These are phyloP conservation scores for Solanum rostratum DNA, from an alignment of 257 asterid genomes.

Conservation along the genomic window DNA sequence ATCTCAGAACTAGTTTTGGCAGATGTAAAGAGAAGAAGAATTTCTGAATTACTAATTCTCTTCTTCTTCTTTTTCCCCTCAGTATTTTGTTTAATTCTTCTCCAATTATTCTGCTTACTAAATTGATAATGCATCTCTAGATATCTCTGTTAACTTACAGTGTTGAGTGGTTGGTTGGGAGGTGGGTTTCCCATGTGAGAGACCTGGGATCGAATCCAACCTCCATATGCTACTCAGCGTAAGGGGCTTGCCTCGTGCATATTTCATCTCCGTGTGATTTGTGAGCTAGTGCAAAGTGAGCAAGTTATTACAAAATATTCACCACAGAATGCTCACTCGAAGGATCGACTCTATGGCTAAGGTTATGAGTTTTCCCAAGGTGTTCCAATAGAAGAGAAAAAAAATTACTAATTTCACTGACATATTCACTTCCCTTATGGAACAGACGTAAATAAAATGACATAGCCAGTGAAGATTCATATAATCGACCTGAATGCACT, in stretches of 20 bases:
- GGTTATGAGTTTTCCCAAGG: no score
- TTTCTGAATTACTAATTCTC: neutral
- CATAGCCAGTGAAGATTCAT: neutral
- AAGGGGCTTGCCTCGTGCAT: no score
- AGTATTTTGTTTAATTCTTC: neutral
- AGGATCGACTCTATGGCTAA: no score
- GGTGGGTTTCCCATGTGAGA: no score
- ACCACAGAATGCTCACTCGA: no score
- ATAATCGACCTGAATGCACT: neutral
- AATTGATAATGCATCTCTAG: neutral
- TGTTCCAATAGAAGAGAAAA: no score
- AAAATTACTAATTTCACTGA: no score
- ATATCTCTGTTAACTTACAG: neutral
- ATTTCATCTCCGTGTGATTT: no score
- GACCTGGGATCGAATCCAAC: no score
- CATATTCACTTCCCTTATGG: neutral
- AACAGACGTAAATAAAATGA: neutral
- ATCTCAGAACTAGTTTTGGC: neutral
- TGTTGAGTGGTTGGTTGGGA: neutral
- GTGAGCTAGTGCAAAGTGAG: no score
- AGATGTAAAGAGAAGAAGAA: neutral
- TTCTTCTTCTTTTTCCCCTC: neutral
- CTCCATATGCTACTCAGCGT: no score
- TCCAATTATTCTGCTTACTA: neutral
- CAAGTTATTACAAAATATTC: no score